Evolutionary conservation across 1,284 basidiomycete genomes (phyloP).

Genomic region (Pseudozyma sp.): DNA sequence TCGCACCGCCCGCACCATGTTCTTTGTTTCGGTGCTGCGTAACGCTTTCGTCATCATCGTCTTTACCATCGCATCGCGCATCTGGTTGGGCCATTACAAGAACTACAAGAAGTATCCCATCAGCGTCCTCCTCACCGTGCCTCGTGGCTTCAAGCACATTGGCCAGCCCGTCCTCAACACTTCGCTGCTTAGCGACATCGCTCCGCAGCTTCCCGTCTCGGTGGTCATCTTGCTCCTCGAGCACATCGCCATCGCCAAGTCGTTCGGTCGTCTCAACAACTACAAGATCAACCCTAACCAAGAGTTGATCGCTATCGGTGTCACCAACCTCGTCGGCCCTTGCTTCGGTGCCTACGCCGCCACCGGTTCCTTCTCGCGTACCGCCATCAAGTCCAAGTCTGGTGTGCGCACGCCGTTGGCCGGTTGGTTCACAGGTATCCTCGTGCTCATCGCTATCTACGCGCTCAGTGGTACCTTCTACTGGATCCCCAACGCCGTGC

Average conservation of each 20-base stretch:
- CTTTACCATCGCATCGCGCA: constrained; percentile 73
- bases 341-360: constrained; percentile 93
- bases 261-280: constrained; percentile 93
- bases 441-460: constrained; percentile 93
- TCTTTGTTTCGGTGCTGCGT: constrained; percentile 65
- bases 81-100: constrained; percentile 55
- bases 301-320: constrained; percentile 95
- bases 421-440: constrained; percentile 85
- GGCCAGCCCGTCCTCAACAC: constrained; percentile 78
- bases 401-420: constrained; percentile 94
- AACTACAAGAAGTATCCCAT: constrained; percentile 80
- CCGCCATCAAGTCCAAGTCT: constrained; percentile 93
- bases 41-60: constrained; percentile 68
- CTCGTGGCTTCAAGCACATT: constrained; percentile 74
- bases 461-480: constrained; percentile 74
- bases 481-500: constrained; percentile 73
- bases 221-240: constrained; percentile 95
- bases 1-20: constrained; percentile 76
- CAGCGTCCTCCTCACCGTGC: constrained; percentile 82
- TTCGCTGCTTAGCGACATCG: constrained; percentile 78
- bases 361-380: constrained; percentile 97
- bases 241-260: constrained; percentile 92
- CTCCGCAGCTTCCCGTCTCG: constrained; percentile 84
- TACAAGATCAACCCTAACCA: constrained; percentile 99
- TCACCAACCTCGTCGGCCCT: constrained; percentile 76